Percentiles rank a stretch among this genome's conserved stretches.
These are phyloP conservation scores for Annona squamosa DNA, from an alignment of 164 flowering plant genomes.

Conservation along the genomic window DNA sequence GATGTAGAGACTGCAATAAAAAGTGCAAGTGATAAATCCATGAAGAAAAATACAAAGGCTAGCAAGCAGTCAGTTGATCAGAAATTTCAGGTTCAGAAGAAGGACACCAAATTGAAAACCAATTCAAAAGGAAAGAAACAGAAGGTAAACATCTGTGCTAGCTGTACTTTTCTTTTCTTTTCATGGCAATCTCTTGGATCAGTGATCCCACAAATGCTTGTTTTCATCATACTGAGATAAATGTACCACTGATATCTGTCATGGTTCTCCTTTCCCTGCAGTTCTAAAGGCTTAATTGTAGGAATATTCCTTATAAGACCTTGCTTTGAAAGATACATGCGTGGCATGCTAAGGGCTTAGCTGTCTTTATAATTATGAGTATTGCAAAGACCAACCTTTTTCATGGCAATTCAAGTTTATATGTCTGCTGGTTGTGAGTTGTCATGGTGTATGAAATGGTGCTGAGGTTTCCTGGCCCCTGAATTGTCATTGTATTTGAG, in stretches of 20 bases:
- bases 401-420: background rate
- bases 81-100: constrained; percentile 32
- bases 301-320: too few relatives aligned
- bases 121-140: constrained; percentile 56
- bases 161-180: background rate
- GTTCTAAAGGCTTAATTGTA: too few relatives aligned
- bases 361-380: background rate
- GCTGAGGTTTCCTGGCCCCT: too few relatives aligned
- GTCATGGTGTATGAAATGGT: too few relatives aligned
- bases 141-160: constrained; percentile 35
- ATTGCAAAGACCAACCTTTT: background rate
- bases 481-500: background rate
- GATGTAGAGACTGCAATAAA: constrained; percentile 20
- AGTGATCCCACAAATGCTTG: background rate
- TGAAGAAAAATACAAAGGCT: constrained; percentile 23
- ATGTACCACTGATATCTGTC: too few relatives aligned
- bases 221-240: too few relatives aligned
- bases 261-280: too few relatives aligned
- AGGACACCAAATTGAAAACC: constrained; percentile 30
- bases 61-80: constrained; percentile 24
- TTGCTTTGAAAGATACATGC: too few relatives aligned
- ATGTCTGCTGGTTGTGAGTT: background rate
- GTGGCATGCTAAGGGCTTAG: too few relatives aligned
- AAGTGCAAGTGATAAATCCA: constrained; percentile 14
- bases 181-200: background rate